Evolutionary conservation across 306 rosid species (phyloP).

Genomic region (Dryas alaskensis): DNA sequence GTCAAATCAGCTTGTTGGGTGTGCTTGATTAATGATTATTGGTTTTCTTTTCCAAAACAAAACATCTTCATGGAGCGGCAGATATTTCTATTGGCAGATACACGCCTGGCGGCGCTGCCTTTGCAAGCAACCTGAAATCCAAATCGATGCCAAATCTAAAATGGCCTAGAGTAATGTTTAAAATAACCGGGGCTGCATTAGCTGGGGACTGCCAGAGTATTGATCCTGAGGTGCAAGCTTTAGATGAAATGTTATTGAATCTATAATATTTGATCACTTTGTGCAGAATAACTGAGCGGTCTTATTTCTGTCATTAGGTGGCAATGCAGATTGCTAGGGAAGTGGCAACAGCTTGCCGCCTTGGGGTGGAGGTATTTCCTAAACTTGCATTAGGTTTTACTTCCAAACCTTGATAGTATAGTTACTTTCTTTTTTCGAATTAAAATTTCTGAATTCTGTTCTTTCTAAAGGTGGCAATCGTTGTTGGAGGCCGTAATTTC

Average conservation of each 20-base stretch:
- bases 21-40: not conserved
- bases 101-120: slow-evolving; percentile 23
- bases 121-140: slow-evolving; percentile 25
- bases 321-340: slow-evolving; percentile 51
- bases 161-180: slow-evolving; percentile 46
- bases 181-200: slow-evolving; percentile 48
- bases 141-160: slow-evolving; percentile 33
- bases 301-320: slow-evolving; percentile 44
- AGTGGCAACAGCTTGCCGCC: slow-evolving; percentile 41
- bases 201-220: slow-evolving; percentile 48
- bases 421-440: too few species aligned
- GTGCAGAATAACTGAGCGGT: slow-evolving; percentile 10
- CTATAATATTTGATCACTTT: not conserved
- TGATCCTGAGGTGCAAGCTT: slow-evolving; percentile 42
- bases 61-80: slow-evolving; percentile 3
- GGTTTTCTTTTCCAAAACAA: not conserved
- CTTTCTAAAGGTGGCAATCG: slow-evolving; percentile 35
- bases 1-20: not conserved
- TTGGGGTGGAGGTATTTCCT: slow-evolving; percentile 40
- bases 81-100: slow-evolving; percentile 29
- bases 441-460: not conserved
- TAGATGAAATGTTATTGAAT: not conserved
- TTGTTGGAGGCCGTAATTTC: slow-evolving; percentile 44
- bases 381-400: not conserved
- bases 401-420: not conserved